Evolutionary conservation across 129 eudicot genomes (phyloP), one percentile per base, ranked within the genome.

Genomic region (Pittosporum tobira): DNA sequence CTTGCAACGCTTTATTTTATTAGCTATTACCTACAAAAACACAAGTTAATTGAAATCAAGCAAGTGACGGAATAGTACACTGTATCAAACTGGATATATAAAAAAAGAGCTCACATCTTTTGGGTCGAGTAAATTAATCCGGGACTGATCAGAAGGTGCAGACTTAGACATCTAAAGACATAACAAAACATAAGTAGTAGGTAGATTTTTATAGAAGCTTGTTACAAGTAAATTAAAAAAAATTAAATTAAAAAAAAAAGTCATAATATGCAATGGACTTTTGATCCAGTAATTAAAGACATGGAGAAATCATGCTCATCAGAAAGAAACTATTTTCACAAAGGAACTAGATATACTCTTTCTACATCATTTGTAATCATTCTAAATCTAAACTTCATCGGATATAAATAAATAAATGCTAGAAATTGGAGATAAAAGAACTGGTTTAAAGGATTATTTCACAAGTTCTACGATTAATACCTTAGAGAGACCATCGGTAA

Each of bases 1-100:
- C 85, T 91, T 91, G 88, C 99, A 91, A 29, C 99, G 99, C 72
- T 87, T 91, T 55, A 91, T 83, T 66, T 91, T 91, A 77, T 84
- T 91, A 56, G 88, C 94, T 61, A 91, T 91, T 54, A 75, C 91
- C 99, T 88, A 71, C 30, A 68, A 68, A 37, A 36, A 23, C 19
- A 57, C 48, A 45, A 56, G 11, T 36, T 47, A 59, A 38, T 10
- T 13, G 15, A 61, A 49, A 48, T 56, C 26, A 52, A 23, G 50
- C 25, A 47, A 47, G 6, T 56, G 45, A 22, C 19, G 45, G 14
- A 6, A 19, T 31, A 54, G 10, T 29, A 10, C n/a, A 6, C 15
- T 18, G 11, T 56, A 23, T 56, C 45, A 19, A 3, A 6, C 12
- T 56, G 25, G 23, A 53, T 18, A 54, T 13, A 19, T 22, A n/a